Base-by-base conservation (phyloP, 352 stramenopile genomes). In the Globisporangium abappressorium region DNA sequence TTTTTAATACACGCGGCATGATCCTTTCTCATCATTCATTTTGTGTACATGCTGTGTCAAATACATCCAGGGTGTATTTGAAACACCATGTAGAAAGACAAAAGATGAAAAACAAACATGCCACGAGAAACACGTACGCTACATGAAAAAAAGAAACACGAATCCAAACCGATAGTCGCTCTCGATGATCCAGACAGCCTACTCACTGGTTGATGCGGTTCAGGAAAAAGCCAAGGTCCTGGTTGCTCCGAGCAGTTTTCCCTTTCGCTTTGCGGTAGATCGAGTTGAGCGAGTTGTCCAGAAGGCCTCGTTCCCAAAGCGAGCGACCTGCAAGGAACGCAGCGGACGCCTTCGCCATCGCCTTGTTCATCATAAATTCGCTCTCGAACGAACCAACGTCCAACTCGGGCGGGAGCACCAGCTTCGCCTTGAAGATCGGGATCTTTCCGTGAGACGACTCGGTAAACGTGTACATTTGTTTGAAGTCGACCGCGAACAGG, bases 241-340 rank as follows among this genome's bases (percentile, higher is more conserved):
- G 74, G 36, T 70, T 70, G 61, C 70, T 84, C 26, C 70, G 66
- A 14, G 65, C 74, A 7, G 69, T 67, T 30, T 82, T 81, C 12
- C 71, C 54, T 64, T 92, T 91, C n/a, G 51, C 63, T 49, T 80
- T 82, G 53, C 87, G 85, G 60, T 90, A 93, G 24, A 93, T 80
- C 20, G 87, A 93, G 62, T 91, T 91, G 33, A 94, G 71, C 26
- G 82, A 87, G 3, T 80, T 72, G 34, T 94, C 87, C 14, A 94
- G 68, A 15, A 85, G 36, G 28, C 77, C 72, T 30, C 77, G 67
- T 15, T 85, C 79, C 47, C 87, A 63, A 5, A 94, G 73, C 33
- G 76, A 70, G 20, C 81, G 79, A 38, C 85, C 91, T 14, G 78
- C 87, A n/a, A 64, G 57, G 55, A 94, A 89, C 8, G 87, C 83